phyloP scores from a whole-genome alignment of 208 protist genomes.

The Leishmania guyanensis region DNA sequence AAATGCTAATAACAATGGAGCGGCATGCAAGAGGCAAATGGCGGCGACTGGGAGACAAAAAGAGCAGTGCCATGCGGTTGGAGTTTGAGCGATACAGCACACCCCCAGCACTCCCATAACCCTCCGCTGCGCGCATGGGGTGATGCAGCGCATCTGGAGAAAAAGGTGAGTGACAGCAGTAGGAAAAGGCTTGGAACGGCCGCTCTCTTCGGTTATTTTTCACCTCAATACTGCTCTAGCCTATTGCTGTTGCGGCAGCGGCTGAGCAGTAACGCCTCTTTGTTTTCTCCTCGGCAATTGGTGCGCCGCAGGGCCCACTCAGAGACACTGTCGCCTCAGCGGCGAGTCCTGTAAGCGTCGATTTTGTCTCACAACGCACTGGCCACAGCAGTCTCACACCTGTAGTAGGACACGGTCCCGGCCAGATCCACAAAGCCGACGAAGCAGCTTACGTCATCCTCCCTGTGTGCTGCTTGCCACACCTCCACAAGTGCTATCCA shows the following conservation, averaged over 20 bases:
- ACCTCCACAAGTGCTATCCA: constrained; percentile 6
- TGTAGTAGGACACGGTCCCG: constrained; percentile 63
- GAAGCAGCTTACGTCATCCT: constrained; percentile 23
- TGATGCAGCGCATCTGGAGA: background rate
- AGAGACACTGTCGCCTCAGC: background rate
- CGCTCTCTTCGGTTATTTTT: background rate
- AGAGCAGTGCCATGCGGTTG: background rate
- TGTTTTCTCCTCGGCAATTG: background rate
- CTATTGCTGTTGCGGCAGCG: background rate
- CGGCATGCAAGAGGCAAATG: background rate
- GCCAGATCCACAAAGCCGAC: constrained; percentile 61
- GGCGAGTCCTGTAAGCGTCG: background rate
- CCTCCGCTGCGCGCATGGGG: background rate
- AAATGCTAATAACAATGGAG: background rate
- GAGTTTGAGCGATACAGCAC: background rate
- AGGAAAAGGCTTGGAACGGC: background rate
- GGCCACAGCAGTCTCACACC: constrained; percentile 25
- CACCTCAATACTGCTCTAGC: background rate
- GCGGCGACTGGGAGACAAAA: background rate
- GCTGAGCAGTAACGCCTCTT: background rate
- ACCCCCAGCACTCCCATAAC: background rate
- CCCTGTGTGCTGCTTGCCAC: background rate
- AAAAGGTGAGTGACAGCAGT: background rate
- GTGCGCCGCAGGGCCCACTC: no score
- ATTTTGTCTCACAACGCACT: background rate